Conservation (phyloP, 1,139 yeast genomes). For the Groenewaldozyma sp. region DNA sequence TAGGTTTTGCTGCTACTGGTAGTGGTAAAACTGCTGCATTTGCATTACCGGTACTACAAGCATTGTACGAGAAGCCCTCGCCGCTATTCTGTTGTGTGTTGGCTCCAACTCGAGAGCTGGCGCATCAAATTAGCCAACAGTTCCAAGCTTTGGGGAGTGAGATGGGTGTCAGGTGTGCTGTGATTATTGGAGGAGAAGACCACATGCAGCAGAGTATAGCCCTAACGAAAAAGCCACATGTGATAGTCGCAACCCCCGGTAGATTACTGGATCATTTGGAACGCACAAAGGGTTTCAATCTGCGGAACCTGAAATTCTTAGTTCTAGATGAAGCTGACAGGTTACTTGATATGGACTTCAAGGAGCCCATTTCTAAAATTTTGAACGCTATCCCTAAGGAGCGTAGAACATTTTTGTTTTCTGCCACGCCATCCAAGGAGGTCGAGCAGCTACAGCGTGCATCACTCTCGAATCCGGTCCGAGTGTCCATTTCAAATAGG, state of each 20-base stretch:
- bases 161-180: constrained; percentile 82
- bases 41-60: constrained; percentile 81
- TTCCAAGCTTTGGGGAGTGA: constrained; percentile 86
- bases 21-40: constrained; percentile 99
- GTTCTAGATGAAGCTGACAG: constrained; percentile 97
- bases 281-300: constrained; percentile 88
- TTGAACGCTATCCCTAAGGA: constrained; percentile 76
- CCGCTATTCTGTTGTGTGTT: constrained; percentile 84
- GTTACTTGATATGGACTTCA: constrained; percentile 91
- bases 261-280: constrained; percentile 92
- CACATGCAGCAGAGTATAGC: constrained; percentile 97
- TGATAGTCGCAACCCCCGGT: constrained; percentile 95
- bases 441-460: constrained; percentile 94
- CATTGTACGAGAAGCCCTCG: constrained; percentile 78
- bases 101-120: constrained; percentile 96
- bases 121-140: constrained; percentile 91
- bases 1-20: constrained; percentile 98
- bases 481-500: constrained; percentile 80
- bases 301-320: constrained; percentile 87
- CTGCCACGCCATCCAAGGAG: constrained; percentile 95
- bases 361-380: constrained; percentile 85
- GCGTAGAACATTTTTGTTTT: constrained; percentile 79
- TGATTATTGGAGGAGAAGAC: constrained; percentile 97
- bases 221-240: constrained; percentile 86
- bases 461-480: constrained; percentile 77